Evolutionary conservation across 768 basidiomycete genomes (phyloP).

Genomic region (Rubroboletus pulcherrimus): DNA sequence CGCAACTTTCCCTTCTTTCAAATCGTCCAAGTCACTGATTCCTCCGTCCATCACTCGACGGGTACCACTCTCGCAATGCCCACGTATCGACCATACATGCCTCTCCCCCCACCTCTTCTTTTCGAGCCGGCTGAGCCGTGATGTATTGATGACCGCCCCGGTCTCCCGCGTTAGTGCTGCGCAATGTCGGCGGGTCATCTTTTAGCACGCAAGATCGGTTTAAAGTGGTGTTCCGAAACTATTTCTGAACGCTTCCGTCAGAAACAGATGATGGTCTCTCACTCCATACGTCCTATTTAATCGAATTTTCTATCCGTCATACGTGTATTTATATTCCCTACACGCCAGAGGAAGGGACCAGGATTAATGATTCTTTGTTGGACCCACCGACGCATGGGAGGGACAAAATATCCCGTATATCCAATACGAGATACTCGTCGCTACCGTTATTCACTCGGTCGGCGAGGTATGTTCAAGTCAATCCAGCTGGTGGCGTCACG

Average conservation of each 20-base stretch:
- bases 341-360: background rate
- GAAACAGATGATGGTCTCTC: background rate
- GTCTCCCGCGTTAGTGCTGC: background rate
- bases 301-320: background rate
- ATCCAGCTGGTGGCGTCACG: background rate
- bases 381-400: background rate
- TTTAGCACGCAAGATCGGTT: background rate
- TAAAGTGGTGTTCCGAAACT: background rate
- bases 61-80: slow-evolving; percentile 1
- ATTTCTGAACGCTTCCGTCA: background rate
- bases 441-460: background rate
- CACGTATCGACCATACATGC: background rate
- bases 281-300: background rate
- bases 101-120: background rate
- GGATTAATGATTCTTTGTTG: background rate
- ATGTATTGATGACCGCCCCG: background rate
- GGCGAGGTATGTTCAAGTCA: background rate
- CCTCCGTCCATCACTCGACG: slow-evolving; percentile 24
- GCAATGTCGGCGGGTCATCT: background rate
- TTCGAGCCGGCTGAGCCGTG: slow-evolving; percentile 4
- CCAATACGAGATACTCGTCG: background rate
- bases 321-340: background rate
- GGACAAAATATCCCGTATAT: background rate
- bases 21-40: slow-evolving; percentile 15
- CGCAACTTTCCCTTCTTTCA: background rate